Evolutionary conservation across 2,329 filamentous ascomycete genomes (phyloP).

Genomic region (Chrysoporthe puriensis): DNA sequence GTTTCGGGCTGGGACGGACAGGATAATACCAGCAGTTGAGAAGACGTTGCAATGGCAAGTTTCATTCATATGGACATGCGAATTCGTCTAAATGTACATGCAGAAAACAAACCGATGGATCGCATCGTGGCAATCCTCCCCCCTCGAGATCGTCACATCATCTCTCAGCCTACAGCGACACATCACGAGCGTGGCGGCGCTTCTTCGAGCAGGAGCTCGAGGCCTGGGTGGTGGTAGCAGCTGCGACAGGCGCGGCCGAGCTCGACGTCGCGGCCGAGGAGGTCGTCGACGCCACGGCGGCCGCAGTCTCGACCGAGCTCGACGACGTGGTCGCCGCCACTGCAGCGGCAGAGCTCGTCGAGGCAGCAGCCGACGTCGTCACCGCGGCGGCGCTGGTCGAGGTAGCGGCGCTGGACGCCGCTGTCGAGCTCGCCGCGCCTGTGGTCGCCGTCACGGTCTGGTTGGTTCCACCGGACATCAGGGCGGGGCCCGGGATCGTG

Average conservation of each 20-base stretch:
- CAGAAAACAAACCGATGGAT: neutral
- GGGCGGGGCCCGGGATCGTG: constrained; percentile 36
- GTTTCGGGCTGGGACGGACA: neutral
- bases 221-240: neutral
- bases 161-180: neutral
- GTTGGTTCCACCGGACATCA: constrained; percentile 23
- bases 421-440: neutral
- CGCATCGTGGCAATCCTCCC: neutral
- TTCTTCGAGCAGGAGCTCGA: constrained; percentile 10
- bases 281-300: neutral
- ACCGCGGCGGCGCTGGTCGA: constrained; percentile 1
- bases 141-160: neutral
- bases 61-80: neutral
- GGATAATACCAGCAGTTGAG: neutral
- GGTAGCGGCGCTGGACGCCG: neutral
- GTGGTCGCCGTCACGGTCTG: constrained; percentile 14
- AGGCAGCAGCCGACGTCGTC: constrained; percentile 5
- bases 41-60: neutral
- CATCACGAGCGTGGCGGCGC: constrained; percentile 16
- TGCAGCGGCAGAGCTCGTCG: neutral
- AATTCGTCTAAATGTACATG: neutral
- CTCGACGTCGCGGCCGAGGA: neutral
- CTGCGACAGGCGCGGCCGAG: constrained; percentile 1
- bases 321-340: neutral
- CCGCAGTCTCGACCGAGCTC: neutral